Evolutionary conservation across 2,329 filamentous ascomycete species (phyloP), one percentile per base, ranked within the genome.

Genomic region (Neonectria sp.): DNA sequence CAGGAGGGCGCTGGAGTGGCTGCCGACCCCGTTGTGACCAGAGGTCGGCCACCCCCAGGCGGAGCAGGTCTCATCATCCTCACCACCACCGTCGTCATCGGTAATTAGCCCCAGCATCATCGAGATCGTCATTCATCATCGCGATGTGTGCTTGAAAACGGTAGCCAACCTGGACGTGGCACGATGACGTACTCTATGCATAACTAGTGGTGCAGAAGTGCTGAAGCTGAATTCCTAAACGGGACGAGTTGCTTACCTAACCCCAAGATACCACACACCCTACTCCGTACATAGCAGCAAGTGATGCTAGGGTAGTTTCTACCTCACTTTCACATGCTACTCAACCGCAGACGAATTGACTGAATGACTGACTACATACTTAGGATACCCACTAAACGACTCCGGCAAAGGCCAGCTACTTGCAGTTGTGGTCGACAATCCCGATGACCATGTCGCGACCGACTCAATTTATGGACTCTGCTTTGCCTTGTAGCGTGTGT

Each of bases 141-240:
- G 65, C 67, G 70, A 75, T n/a, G n/a, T 68, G 61, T 58, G 67
- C 69, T 67, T 43, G 48, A 33, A 40, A 64, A 63, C 55, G 24
- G 61, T 57, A 63, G 61, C 63, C 60, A 58, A 71, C 49, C 53
- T 24, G 29, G 31, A n/a, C n/a, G 61, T 65, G 71, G 69, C 68
- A 72, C 63, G 67, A 75, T 75, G 73, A 75, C 73, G 73, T 75
- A 71, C 21, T 56, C 45, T 27, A 66, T 63, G 33, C 65, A 67
- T 65, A 31, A 49, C 24, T 52, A 57, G 71, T 71, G 31, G 51
- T 27, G 46, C 7, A 12, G n/a, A 13, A 69, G 67, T 70, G 60
- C 70, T 65, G 55, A 66, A 75, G 73, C 73, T 75, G 25, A 69
- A 65, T 69, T 48, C 73, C 63, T 62, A 63, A 75, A 69, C 55